phyloP scores from a whole-genome alignment of 495 filamentous ascomycete species.

The Penicillium soppii region DNA sequence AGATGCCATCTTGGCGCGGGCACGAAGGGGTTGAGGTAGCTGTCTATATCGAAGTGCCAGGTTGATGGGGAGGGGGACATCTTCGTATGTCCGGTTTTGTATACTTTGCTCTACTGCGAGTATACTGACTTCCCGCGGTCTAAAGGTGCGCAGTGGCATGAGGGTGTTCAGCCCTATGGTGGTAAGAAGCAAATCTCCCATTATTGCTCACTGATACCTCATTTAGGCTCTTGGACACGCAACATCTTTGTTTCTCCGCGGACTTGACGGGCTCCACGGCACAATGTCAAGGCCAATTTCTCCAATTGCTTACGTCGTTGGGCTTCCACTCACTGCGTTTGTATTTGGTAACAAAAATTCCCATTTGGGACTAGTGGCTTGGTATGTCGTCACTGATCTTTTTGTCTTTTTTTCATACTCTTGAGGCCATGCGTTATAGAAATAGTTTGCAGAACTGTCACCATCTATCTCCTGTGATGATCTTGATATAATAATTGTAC shows the following conservation, averaged over 20 bases:
- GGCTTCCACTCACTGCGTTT: conserved; percentile 37
- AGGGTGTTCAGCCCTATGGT: background rate
- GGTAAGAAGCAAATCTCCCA: background rate
- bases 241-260: conserved; percentile 13
- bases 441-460: no score
- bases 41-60: conserved; percentile 66
- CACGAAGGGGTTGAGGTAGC: conserved; percentile 59
- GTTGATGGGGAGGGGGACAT: conserved; percentile 16
- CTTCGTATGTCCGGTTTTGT: conserved; percentile 1
- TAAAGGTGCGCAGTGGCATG: no score
- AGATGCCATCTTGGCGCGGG: conserved; percentile 46
- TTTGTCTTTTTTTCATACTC: no score
- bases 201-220: background rate
- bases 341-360: conserved; percentile 45
- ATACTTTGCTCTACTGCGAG: no score
- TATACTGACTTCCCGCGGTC: no score
- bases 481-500: no score
- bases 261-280: conserved; percentile 4
- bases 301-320: background rate
- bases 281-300: background rate
- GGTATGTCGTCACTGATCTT: conserved; percentile 1
- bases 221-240: background rate
- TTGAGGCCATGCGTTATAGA: no score
- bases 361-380: conserved; percentile 9
- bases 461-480: no score